Evolutionary conservation across 139 green algal genomes (phyloP).

Genomic region (Nannochloris sp.): DNA sequence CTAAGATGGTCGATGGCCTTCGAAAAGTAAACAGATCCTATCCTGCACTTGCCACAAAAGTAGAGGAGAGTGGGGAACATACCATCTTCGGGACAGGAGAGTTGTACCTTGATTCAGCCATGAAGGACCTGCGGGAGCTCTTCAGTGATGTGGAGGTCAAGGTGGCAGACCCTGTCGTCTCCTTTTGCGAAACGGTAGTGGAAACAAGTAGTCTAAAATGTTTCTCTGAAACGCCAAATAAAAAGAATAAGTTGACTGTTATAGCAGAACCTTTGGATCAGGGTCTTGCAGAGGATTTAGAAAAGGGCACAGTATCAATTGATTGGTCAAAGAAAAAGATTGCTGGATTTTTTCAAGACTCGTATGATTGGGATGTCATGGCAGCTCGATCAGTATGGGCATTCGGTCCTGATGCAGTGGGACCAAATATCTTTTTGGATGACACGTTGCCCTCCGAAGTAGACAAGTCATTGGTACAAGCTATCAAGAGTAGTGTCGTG

Average conservation of each 20-base stretch:
- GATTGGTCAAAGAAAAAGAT: conserved; percentile 62
- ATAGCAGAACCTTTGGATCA: conserved; percentile 93
- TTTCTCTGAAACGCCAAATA: conserved; percentile 95
- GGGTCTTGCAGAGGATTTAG: conserved; percentile 85
- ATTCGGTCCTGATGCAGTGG: conserved; percentile 82
- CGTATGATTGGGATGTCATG: conserved; percentile 95
- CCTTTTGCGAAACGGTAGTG: conserved; percentile 95
- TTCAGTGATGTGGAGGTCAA: conserved; percentile 93
- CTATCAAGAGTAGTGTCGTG: conserved; percentile 74
- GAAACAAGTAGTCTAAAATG: conserved; percentile 92
- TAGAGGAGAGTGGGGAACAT: conserved; percentile 97
- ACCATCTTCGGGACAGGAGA: conserved; percentile 93
- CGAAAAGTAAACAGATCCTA: conserved; percentile 88
- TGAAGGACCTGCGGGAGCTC: conserved; percentile 91
- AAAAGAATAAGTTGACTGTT: conserved; percentile 88
- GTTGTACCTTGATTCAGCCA: conserved; percentile 90
- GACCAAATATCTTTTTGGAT: conserved; percentile 90
- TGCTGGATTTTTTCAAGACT: conserved; percentile 69
- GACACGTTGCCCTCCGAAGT: conserved; percentile 87
- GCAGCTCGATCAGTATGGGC: conserved; percentile 89
- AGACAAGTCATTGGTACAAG: conserved; percentile 80
- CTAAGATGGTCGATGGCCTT: conserved; percentile 89
- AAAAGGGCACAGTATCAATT: conserved; percentile 57
- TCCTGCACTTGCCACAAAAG: conserved; percentile 77
- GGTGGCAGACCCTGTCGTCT: conserved; percentile 83